Evolutionary conservation across 352 stramenopile genomes (phyloP).

Genomic region (Phytophthora pinifolia): DNA sequence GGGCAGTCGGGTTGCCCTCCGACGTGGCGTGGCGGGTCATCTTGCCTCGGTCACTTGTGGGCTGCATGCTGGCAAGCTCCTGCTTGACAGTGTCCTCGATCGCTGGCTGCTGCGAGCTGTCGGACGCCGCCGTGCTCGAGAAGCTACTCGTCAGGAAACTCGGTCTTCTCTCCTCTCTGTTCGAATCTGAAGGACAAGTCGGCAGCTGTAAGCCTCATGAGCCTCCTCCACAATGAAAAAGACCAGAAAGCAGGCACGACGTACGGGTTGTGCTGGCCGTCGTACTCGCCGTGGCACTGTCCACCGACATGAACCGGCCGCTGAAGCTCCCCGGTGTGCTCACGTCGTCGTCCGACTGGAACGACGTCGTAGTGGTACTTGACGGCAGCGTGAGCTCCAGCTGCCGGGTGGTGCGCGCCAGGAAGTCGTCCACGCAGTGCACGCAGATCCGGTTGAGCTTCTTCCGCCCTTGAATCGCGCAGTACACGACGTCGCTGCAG

Average conservation of each 20-base stretch:
- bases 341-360: slow-evolving; percentile 24
- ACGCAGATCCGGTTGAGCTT: slow-evolving; percentile 74
- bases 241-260: neutral
- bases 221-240: slow-evolving; percentile 1
- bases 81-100: slow-evolving; percentile 22
- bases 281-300: slow-evolving; percentile 12
- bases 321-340: slow-evolving; percentile 13
- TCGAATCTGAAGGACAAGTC: slow-evolving; percentile 17
- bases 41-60: slow-evolving; percentile 1
- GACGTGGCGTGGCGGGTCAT: slow-evolving; percentile 12
- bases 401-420: slow-evolving; percentile 26
- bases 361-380: slow-evolving; percentile 14
- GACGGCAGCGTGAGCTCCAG: slow-evolving; percentile 30
- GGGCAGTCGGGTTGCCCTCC: neutral
- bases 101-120: slow-evolving; percentile 20
- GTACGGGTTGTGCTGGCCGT: slow-evolving; percentile 11
- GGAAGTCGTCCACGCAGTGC: slow-evolving; percentile 51
- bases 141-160: slow-evolving; percentile 29
- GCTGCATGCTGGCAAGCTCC: slow-evolving; percentile 8
- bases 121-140: slow-evolving; percentile 30
- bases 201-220: slow-evolving; percentile 20
- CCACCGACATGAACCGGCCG: slow-evolving; percentile 16
- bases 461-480: slow-evolving; percentile 54
- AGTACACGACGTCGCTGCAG: slow-evolving; percentile 66
- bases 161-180: slow-evolving; percentile 10